Base-by-base conservation (phyloP, 441 rosid genomes). In the Syzygium malaccense region DNA sequence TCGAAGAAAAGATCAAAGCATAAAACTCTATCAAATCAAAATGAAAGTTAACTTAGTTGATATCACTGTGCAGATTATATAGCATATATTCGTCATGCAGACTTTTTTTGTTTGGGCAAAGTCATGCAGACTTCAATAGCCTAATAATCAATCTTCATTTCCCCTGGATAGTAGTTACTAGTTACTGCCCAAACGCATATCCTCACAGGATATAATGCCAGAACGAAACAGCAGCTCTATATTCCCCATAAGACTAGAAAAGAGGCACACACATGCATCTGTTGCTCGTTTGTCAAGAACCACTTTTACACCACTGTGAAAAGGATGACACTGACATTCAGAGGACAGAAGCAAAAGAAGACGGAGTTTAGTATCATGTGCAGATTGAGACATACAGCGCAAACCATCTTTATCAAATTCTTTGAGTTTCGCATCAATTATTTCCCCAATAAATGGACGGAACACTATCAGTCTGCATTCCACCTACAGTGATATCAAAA, bases 391-490 rank as follows among this genome's bases (percentile, higher is more conserved):
- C 97, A 90, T 95, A 97, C 99, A 92, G 66, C 92, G 96, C 85
- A 97, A 90, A 87, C 98, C 98, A 83, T 90, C 92, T 55, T 91
- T 90, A 85, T 93, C 93, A 60, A 94, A 94, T 91, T 94, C 96
- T 92, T 94, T 97, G 45, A 97, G 94, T 90, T 93, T 93, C 14
- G 95, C 98, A 87, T 91, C 87, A 55, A 97, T 95, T 88, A 95
- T 87, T 92, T 97, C 98, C 66, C 98, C 98, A 87, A 93, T 91
- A 91, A 95, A 96, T 86, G 99, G 99, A 85, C 98, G 97, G 88
- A 97, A 97, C 87, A 95, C 91, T 9, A 97, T 86, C 92, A 96
- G 87, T 90, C 98, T 94, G 92, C 95, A 94, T 80, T 89, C 90
- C 56, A 94, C 98, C 98, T 95, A 94, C 84, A 88, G 92, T 23